Evolutionary conservation across 176 grass and related monocot genomes (phyloP), one percentile per base, ranked within the genome.

Genomic region (Hordeum vulgare): DNA sequence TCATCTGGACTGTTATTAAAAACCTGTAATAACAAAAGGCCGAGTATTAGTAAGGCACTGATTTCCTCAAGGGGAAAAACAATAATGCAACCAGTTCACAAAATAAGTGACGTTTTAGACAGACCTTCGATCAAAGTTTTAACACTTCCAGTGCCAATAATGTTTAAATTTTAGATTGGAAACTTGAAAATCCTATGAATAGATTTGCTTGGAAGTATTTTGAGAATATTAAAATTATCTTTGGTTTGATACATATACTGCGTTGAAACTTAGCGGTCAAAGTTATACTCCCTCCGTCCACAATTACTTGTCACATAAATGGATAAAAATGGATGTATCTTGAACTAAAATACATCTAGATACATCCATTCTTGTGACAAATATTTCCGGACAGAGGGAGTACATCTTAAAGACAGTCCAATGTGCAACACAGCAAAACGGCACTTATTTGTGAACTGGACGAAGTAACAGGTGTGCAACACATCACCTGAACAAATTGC

Each of bases 1-100:
- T 99, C 96, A 75, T 99, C 96, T 60, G 96, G 96, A 87, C 96
- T 99, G 71, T 99, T 99, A 84, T 96, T 99, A 79, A 94, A 99
- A 75, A 99, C 96, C 96, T 99, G 91, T 45, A 53, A 81, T n/a
- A 86, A 39, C 56, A 72, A 79, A 85, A 10, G 15, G 47, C 27
- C 28, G 17, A 56, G 23, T 68, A 61, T 81, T 78, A 90, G 51
- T 29, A 86, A 69, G 12, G 54, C 7, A 85, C 64, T 3, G 26
- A 69, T 36, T 85, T 74, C 9, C 37, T 58, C 41, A 8, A 60
- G 17, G 80, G 26, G 12, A 20, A 47, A 18, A 15, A 65, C 51
- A n/a, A 44, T 39, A 44, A 45, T 71, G 11, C 25, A 49, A 7
- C 40, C 41, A 72, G 40, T 47, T 70, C 69, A 72, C 23, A 72